Conservation (phyloP, 2,329 filamentous ascomycete genomes). For the Microsporum ferrugineum region DNA sequence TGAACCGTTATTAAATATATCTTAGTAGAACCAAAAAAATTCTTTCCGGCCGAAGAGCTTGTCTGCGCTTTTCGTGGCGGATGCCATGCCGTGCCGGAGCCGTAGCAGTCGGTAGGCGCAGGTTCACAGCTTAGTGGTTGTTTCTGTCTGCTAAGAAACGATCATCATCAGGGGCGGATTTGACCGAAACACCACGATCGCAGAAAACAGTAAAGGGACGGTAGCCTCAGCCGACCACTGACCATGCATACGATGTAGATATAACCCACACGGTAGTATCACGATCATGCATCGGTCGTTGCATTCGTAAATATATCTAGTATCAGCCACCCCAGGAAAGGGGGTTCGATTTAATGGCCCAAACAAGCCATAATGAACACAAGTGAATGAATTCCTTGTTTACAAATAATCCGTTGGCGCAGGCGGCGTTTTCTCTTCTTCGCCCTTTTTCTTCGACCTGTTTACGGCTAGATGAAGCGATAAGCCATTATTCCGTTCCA, state of each 20-base stretch:
- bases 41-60: not conserved
- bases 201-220: not conserved
- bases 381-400: not conserved
- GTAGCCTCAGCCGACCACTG: not conserved
- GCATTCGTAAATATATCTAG: not conserved
- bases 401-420: not conserved
- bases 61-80: not conserved
- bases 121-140: not conserved
- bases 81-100: not conserved
- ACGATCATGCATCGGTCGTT: too few relatives aligned
- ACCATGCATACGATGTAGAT: too few relatives aligned
- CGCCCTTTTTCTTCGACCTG: not conserved
- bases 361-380: not conserved
- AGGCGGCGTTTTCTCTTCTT: not conserved
- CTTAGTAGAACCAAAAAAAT: too few relatives aligned
- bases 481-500: not conserved
- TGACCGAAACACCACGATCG: not conserved
- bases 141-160: not conserved
- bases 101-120: not conserved
- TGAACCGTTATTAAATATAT: not conserved
- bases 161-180: not conserved
- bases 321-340: too few relatives aligned
- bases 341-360: too few relatives aligned
- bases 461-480: not conserved
- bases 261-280: too few relatives aligned